Percentiles rank a stretch among this genome's conserved stretches.
Evolutionary conservation across 1,284 basidiomycete species (phyloP).

Genomic region (Rhodotorula sp.): DNA sequence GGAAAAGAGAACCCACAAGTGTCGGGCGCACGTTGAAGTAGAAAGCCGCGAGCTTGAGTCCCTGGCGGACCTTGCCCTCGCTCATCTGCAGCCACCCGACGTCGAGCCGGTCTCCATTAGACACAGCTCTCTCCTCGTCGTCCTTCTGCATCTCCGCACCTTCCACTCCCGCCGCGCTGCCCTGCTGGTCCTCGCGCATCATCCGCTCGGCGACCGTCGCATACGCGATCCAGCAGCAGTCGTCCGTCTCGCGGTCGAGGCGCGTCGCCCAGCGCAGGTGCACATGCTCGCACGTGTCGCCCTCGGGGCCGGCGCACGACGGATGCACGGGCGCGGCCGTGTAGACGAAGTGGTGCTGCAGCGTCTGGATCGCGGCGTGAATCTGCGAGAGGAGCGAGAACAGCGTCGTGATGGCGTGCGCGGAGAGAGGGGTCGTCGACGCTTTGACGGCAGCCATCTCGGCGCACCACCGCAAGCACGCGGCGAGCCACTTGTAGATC

Average conservation of each 20-base stretch:
- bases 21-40: conserved; percentile 13
- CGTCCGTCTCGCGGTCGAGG: conserved; percentile 25
- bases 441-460: conserved; percentile 12
- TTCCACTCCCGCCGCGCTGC: not conserved
- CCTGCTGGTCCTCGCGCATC: conserved; percentile 1
- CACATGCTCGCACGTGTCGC: conserved; percentile 16
- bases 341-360: conserved; percentile 14
- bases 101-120: not conserved
- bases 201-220: conserved; percentile 14
- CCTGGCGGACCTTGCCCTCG: conserved; percentile 18
- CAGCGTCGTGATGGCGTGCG: not conserved
- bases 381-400: conserved; percentile 3
- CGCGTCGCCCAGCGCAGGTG: conserved; percentile 19
- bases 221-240: conserved; percentile 15
- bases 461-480: conserved; percentile 12
- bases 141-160: not conserved
- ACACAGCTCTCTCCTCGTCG: not conserved
- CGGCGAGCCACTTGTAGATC: conserved; percentile 14
- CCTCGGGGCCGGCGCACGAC: conserved; percentile 5
- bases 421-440: not conserved
- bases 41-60: conserved; percentile 24
- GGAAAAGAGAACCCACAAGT: not conserved
- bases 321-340: not conserved
- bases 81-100: conserved; percentile 11
- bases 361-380: conserved; percentile 15